Evolutionary conservation across 331 rosid species (phyloP).

Genomic region (Malus hybrid): DNA sequence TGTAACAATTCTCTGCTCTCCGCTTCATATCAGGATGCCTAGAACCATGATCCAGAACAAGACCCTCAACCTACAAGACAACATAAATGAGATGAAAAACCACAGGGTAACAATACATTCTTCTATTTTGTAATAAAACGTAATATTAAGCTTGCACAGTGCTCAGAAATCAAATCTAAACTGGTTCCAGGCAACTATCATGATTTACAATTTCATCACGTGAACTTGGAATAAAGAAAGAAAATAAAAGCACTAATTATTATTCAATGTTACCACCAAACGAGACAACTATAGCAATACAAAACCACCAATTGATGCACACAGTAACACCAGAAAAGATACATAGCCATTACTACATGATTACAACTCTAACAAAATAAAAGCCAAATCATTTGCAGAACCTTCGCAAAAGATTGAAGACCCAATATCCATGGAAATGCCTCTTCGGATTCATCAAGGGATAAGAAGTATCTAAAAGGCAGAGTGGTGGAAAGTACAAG

Average conservation of each 20-base stretch:
- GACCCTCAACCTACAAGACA: conserved; percentile 80
- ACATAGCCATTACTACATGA: not conserved
- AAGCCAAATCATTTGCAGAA: not conserved
- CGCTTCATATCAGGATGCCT: conserved; percentile 99
- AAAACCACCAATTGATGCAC: not conserved
- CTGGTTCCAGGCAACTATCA: not conserved
- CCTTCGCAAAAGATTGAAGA: not conserved
- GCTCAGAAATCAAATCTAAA: not conserved
- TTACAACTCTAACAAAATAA: not conserved
- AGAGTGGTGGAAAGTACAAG: not conserved
- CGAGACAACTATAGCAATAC: not conserved
- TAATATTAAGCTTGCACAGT: not conserved
- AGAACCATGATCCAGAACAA: conserved; percentile 98
- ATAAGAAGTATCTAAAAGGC: not conserved
- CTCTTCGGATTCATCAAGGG: not conserved
- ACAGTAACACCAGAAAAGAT: not conserved
- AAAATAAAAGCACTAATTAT: not conserved
- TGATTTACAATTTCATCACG: not conserved
- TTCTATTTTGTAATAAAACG: not conserved
- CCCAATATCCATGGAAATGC: not conserved
- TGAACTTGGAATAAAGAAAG: not conserved
- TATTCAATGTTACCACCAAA: not conserved
- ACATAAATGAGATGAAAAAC: conserved; percentile 4
- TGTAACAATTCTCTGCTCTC: conserved; percentile 80
- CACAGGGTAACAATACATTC: not conserved